A percentile compares a stretch with the other conserved stretches of the same genome.
phyloP scores from a whole-genome alignment of 1,284 basidiomycete species.

The Rhodotorula mucilaginosa region DNA sequence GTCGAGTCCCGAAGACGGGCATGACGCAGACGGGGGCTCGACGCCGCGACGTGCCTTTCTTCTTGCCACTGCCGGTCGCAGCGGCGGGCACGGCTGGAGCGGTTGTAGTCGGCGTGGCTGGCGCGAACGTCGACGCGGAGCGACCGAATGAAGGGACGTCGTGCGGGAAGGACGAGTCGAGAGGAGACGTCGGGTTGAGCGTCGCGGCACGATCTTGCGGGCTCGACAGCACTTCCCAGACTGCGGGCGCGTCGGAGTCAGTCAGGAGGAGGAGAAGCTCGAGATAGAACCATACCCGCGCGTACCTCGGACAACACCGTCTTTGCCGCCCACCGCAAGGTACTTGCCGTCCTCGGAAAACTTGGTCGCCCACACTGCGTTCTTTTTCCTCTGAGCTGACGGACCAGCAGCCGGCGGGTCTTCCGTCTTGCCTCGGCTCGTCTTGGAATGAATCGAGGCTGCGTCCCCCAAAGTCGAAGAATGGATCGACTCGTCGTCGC shows the following conservation, averaged over 20 bases:
- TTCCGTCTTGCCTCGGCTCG: not conserved
- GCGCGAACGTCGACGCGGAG: not conserved
- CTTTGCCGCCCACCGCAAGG: slow-evolving; percentile 49
- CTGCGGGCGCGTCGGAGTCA: slow-evolving; percentile 5
- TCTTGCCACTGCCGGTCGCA: not conserved
- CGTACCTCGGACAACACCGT: slow-evolving; percentile 46
- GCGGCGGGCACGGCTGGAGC: not conserved
- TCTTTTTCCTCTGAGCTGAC: slow-evolving; percentile 30
- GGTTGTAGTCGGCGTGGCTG: not conserved
- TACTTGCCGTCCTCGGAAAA: slow-evolving; percentile 48
- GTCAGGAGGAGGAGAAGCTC: not conserved
- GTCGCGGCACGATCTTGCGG: slow-evolving; percentile 24
- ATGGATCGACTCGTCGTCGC: slow-evolving; percentile 4
- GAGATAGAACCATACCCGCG: not conserved
- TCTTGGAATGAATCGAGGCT: slow-evolving; percentile 6
- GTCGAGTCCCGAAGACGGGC: slow-evolving; percentile 42
- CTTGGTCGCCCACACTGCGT: slow-evolving; percentile 48
- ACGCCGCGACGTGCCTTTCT: not conserved
- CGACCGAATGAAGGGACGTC: slow-evolving; percentile 1
- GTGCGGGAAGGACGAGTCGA: not conserved
- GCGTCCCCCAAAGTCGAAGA: not conserved
- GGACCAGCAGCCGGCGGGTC: not conserved
- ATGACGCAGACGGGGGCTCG: slow-evolving; percentile 13
- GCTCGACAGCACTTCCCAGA: slow-evolving; percentile 41
- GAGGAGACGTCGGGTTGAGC: not conserved